Evolutionary conservation across 495 filamentous ascomycete genomes (phyloP), one percentile per base, ranked within the genome.

Genomic region (Xylaria scruposa): DNA sequence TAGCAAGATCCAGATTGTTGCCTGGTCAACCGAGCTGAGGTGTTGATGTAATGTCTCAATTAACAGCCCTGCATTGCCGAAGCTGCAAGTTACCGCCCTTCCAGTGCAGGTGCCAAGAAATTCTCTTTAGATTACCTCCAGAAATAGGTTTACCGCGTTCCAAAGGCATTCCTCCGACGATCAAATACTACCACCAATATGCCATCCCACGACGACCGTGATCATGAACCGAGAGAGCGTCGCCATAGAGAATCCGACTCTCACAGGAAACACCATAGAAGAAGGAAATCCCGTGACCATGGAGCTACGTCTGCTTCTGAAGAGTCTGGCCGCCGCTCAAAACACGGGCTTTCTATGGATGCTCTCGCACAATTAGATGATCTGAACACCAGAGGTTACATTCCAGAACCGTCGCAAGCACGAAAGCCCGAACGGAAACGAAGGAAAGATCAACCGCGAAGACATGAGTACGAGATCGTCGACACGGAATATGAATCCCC

Each of bases 361-460:
- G 86, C 90, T 9, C 78, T 93, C 70, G 90, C 90, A 19, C 85
- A 86, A 74, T 77, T 93, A 49, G 85, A 91, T 71, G 81, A 85
- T n/a, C 80, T 87, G 38, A 90, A 91, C 74, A 82, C 86, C 38
- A 75, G 80, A 56, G 73, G 42, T 7, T 61, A 64, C 42, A 40
- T 56, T 66, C 63, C 66, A 70, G 78, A 78, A 61, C 72, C 73
- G 24, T 66, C 70, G 29, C 51, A 63, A 42, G 51, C 73, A 21
- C 74, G 67, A 68, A 73, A 75, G 38, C 76, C 70, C 13, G 75
- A 75, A 60, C 72, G 72, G 24, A 75, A 68, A 36, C 66, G 73
- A 62, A 71, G 72, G 33, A 69, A 69, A 69, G 74, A 75, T 13
- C 70, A 51, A 44, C 59, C 54, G 17, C 73, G 72, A 38, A 70